Evolutionary conservation across 1,139 yeast species (phyloP), one percentile per base, ranked within the genome.

Genomic region (Yamadazyma taylorii): DNA sequence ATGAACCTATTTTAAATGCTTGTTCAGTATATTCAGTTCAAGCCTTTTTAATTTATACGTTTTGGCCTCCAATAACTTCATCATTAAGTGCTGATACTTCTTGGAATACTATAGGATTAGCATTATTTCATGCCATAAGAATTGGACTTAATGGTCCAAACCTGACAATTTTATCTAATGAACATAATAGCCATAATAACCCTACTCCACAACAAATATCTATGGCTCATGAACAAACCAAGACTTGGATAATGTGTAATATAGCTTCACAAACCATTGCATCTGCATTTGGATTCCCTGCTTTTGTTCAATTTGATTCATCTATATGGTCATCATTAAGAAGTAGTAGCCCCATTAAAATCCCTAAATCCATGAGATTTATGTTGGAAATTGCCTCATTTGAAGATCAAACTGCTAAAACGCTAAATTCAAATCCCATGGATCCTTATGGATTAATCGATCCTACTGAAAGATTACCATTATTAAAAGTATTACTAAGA

Each of bases 21-120:
- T 86, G 95, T 11, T 85, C 95, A n/a, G 96, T 90, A 0, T 90
- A 84, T 55, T 85, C 96, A 0, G 97, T 90, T 1, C 98, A 92
- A 58, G 97, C 97, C 0, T 84, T 90, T 47, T 63, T 92, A 24
- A 67, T 92, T 5, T 88, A 86, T 58, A 83, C 97, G 1, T 81
- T 84, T 58, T 92, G 97, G 97, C 97, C 97, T 0, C 96, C 97
- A 2, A 73, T 90, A 33, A 87, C 97, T 0, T 88, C 97, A 1
- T 87, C 97, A 0, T 71, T 92, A 34, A 85, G 95, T 60, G 96
- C 97, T 0, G 97, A 92, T 55, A 85, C 96, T 4, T 85, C 96
- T 3, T 92, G 97, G 94, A 87, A 85, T 53, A 87, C 97, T 1
- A 84, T 88, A 12, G 97, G 97, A 0, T 81, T 87, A 32, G 97